phyloP scores from a whole-genome alignment of 345 rosid genomes.

The Eucalyptus cloeziana region DNA sequence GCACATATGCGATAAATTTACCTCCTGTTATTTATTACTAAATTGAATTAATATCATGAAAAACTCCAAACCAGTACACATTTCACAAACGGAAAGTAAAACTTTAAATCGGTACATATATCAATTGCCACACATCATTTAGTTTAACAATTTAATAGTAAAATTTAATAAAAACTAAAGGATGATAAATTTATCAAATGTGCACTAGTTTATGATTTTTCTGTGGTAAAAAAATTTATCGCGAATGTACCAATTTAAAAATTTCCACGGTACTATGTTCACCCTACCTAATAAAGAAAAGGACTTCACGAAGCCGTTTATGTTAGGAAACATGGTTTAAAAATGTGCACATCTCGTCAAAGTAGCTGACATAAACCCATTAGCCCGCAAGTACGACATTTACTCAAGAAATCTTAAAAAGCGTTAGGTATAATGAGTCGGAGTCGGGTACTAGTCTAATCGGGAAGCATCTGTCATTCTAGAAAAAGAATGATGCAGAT shows the following conservation, averaged over 20 bases:
- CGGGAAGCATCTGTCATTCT: not conserved
- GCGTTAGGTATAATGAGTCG: not conserved
- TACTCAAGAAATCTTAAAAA: not conserved
- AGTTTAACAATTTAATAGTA: no score
- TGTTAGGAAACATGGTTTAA: not conserved
- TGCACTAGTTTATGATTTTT: no score
- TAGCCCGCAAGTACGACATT: not conserved
- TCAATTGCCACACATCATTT: fast-evolving
- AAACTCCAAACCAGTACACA: fast-evolving
- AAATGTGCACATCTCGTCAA: not conserved
- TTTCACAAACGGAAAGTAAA: fast-evolving
- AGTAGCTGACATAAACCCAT: not conserved
- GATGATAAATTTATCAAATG: not conserved
- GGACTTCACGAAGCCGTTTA: not conserved
- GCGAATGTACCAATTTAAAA: fast-evolving
- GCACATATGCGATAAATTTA: no score
- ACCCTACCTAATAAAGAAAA: not conserved
- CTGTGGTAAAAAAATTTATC: fast-evolving
- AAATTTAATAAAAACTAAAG: fast-evolving
- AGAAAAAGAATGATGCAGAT: not conserved
- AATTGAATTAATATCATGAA: no score
- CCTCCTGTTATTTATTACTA: no score
- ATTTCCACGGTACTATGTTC: fast-evolving
- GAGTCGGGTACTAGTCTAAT: not conserved
- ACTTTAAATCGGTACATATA: no score